Percentiles rank a stretch among this genome's conserved stretches.
Evolutionary conservation across 495 filamentous ascomycete species (phyloP).

Genomic region (Cercophora sp.): DNA sequence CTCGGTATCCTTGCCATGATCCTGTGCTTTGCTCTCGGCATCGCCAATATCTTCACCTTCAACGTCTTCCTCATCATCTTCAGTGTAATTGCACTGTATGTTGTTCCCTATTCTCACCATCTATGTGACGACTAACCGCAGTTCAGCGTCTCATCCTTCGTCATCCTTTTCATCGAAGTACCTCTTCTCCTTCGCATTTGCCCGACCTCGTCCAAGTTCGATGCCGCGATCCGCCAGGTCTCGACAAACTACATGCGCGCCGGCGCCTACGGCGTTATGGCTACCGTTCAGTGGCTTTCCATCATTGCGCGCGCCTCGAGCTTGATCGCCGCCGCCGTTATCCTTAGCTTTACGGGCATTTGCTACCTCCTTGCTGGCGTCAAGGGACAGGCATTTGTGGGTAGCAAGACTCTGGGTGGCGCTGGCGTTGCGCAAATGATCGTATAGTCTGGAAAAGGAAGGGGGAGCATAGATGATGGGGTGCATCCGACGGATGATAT

Average conservation of each 20-base stretch:
- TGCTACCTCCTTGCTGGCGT: constrained; percentile 84
- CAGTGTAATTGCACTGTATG: constrained; percentile 81
- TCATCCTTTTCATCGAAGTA: constrained; percentile 96
- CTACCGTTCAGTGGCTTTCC: constrained; percentile 77
- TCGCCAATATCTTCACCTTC: constrained; percentile 79
- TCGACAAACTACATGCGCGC: constrained; percentile 97
- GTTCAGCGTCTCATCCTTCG: constrained; percentile 66
- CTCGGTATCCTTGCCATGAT: constrained; percentile 91
- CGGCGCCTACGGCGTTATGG: constrained; percentile 80
- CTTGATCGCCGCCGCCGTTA: constrained; percentile 80
- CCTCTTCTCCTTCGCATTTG: constrained; percentile 96
- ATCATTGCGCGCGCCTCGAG: constrained; percentile 57
- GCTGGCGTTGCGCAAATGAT: constrained; percentile 98
- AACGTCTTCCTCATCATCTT: constrained; percentile 69
- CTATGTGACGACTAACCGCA: constrained; percentile 11
- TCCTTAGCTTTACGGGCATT: constrained; percentile 68
- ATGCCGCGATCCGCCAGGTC: constrained; percentile 84
- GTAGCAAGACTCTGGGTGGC: constrained; percentile 95
- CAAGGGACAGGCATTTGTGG: constrained; percentile 90
- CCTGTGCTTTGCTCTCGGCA: constrained; percentile 90
- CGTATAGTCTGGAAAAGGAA: constrained; percentile 54
- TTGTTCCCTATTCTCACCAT: constrained; percentile 44
- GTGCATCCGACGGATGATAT: background rate
- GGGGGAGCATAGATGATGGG: background rate
- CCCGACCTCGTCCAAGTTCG: constrained; percentile 86